Evolutionary conservation across 2,329 filamentous ascomycete genomes (phyloP), one percentile per base, ranked within the genome.

Genomic region (Aureobasidium pullulans): DNA sequence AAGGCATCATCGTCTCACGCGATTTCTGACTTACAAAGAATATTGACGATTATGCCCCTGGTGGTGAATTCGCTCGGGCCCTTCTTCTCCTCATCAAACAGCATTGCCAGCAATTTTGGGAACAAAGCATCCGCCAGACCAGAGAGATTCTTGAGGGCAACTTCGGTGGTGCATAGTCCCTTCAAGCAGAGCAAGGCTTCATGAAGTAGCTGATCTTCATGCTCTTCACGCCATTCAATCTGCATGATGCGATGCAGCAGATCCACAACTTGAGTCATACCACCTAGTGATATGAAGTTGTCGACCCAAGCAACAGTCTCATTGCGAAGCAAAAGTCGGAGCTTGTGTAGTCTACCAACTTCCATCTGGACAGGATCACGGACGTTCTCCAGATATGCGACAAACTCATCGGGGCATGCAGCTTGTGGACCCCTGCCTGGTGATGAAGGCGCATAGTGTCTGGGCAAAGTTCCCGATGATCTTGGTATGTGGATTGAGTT

Each of bases 31-130:
- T 70, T 64, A 75, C 73, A 93, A 28, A 99, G 77, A 6, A 97
- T 81, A 50, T 89, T 94, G 39, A 92, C 89, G 69, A 97, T 88
- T 66, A 97, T 90, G 66, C 87, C 88, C 59, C 94, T 86, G 11
- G 94, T 97, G 4, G 89, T 94, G 72, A 96, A 99, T 73, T 99
- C 94, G 76, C 90, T 95, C 0, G 94, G 94, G 0, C 94, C 94
- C 72, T 97, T 97, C 77, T 92, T 95, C 71, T 97, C 93, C n/a
- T 95, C 90, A 68, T 96, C 92, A 68, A 97, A 97, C 42, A 97
- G 80, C 87, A 97, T 91, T 61, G 84, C 83, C 48, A 97, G 76
- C 48, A 99, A 77, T 29, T 89, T 89, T 1, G 93, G 90, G 68
- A 97, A 96, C 8, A 99, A 80, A 0, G 87, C 86, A 6, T 80